Base-by-base conservation (phyloP, 1,284 basidiomycete genomes). In the Cryptococcus floricola region DNA sequence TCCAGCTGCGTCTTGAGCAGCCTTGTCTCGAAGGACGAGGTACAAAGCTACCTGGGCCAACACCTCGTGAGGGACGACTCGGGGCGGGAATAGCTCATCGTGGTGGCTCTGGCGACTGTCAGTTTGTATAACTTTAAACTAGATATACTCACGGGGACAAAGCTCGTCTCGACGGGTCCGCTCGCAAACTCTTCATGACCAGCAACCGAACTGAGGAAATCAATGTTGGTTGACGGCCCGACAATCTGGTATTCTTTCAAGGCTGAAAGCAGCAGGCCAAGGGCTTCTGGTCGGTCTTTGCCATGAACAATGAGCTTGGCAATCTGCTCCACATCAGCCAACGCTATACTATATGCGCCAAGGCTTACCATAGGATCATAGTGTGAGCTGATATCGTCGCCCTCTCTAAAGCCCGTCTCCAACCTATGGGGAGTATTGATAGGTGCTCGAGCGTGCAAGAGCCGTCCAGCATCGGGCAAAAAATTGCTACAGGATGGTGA, bases 331-430 rank as follows among this genome's bases (percentile, higher is more conserved):
- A 18, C 46, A 6, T 28, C 27, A 43, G 25, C 42, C 38, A 14
- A 10, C 10, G 3, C 31, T 1, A 14, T 8, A 8, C 41, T 7
- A 5, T 7, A 8, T 18, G 14, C 16, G 45, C 45, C 16, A 10
- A 34, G 92, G 28, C 91, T 86, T 60, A 94, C 94, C 86, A 96
- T 89, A 0, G 93, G 91, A 68, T 97, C 93, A 73, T 97, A 97
- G 77, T 87, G 91, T 4, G 93, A 88, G 31, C 88, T 89, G 58
- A 96, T 92, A 68, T 91, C 87, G 54, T 93, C 85, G 13, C 90
- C 91, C 68, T 86, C 84, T 4, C 80, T 81, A 73, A 96, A 93
- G 0, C 93, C 93, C 67, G 94, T 90, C 71, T 96, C 93, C n/a
- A 96, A 83, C 13, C 93, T 83, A 39, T 95, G 81, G 1, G 87